Evolutionary conservation across 345 rosid genomes (phyloP).

Genomic region (Citrus mangshanensis): DNA sequence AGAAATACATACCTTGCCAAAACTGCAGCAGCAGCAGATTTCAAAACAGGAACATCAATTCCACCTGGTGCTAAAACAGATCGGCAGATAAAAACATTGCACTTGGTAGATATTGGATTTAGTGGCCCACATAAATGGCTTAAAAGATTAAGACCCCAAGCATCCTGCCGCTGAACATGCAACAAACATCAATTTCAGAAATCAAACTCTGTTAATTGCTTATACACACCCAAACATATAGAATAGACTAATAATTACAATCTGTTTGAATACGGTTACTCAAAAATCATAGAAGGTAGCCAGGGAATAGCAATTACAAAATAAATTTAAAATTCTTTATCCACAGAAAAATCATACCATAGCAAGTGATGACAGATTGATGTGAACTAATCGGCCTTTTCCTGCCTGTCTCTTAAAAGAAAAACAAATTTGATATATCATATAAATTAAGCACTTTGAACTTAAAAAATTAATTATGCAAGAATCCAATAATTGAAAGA

Average conservation of each 20-base stretch:
- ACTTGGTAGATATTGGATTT: constrained; percentile 39
- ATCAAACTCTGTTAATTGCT: not conserved
- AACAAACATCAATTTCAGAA: constrained; percentile 16
- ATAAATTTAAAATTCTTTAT: not conserved
- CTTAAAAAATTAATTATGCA: not conserved
- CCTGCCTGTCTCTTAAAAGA: constrained; percentile 32
- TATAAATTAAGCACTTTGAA: not conserved
- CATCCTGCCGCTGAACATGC: constrained; percentile 47
- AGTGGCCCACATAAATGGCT: constrained; percentile 35
- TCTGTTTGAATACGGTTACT: not conserved
- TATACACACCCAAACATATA: not conserved
- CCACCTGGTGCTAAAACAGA: constrained; percentile 48
- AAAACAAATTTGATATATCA: not conserved
- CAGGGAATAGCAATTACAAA: not conserved
- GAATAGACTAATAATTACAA: not conserved
- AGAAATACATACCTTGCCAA: constrained; percentile 43
- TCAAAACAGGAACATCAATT: constrained; percentile 45
- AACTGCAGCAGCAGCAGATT: constrained; percentile 47
- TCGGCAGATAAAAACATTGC: constrained; percentile 49
- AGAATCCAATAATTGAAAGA: not conserved
- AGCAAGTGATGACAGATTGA: constrained; percentile 51
- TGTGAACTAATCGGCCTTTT: constrained; percentile 39
- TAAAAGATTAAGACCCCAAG: constrained; percentile 55
- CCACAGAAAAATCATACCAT: constrained; percentile 43
- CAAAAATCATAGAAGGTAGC: not conserved